A percentile compares a stretch with the other conserved stretches of the same genome.
Evolutionary conservation across 352 stramenopile species (phyloP).

Genomic region (Phytophthora multivora): DNA sequence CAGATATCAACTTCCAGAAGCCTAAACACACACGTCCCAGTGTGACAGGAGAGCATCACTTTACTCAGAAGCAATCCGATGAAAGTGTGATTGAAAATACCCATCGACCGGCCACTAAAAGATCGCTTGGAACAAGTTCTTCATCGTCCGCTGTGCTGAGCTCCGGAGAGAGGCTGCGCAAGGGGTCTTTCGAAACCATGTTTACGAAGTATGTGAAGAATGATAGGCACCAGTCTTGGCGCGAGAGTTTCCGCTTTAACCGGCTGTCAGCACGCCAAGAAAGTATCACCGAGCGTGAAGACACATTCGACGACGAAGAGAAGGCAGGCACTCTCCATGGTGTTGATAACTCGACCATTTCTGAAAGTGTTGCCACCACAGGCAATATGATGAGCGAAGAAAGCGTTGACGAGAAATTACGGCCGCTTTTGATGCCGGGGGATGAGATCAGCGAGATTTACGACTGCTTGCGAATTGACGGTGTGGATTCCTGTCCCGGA

Average conservation of each 20-base stretch:
- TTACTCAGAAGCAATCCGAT: slow-evolving; percentile 17
- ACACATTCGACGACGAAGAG: slow-evolving; percentile 12
- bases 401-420: slow-evolving; percentile 66
- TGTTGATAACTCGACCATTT: slow-evolving; percentile 13
- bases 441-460: slow-evolving; percentile 73
- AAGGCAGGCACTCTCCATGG: slow-evolving; percentile 14
- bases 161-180: slow-evolving; percentile 17
- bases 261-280: slow-evolving; percentile 25
- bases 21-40: neutral
- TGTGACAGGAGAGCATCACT: slow-evolving; percentile 1
- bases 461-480: slow-evolving; percentile 74
- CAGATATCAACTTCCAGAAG: slow-evolving; percentile 8
- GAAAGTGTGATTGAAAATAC: slow-evolving; percentile 3
- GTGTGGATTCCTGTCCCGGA: slow-evolving; percentile 77
- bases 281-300: slow-evolving; percentile 9
- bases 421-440: slow-evolving; percentile 62
- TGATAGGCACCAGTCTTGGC: slow-evolving; percentile 15
- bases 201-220: slow-evolving; percentile 36
- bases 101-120: slow-evolving; percentile 7
- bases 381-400: slow-evolving; percentile 28
- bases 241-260: slow-evolving; percentile 27
- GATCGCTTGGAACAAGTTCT: slow-evolving; percentile 4
- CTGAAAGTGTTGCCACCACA: slow-evolving; percentile 5
- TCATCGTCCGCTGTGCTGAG: slow-evolving; percentile 25
- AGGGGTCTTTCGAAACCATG: slow-evolving; percentile 35